These are phyloP conservation scores for Collariella sp. DNA, from an alignment of 495 filamentous ascomycete species.

Conservation along the genomic window DNA sequence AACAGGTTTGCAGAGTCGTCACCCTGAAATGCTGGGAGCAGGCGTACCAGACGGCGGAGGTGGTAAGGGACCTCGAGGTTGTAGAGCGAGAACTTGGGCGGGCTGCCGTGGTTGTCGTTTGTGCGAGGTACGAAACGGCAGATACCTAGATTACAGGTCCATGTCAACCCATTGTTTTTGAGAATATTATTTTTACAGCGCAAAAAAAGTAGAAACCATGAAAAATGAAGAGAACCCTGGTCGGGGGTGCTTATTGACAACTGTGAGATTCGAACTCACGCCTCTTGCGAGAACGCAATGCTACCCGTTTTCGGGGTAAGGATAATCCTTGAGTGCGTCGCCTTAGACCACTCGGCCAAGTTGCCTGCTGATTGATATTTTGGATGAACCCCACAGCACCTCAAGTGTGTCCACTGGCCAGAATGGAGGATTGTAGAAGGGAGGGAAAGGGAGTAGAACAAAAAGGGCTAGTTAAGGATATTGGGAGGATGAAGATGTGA, in stretches of 20 bases:
- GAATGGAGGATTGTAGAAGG: too few species aligned
- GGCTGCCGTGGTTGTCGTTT: too few species aligned
- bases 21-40: not conserved
- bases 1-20: not conserved
- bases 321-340: conserved; percentile 9
- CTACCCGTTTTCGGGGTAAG: conserved; percentile 1
- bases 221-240: not conserved
- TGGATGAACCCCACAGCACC: not conserved
- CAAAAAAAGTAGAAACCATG: too few species aligned
- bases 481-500: too few species aligned
- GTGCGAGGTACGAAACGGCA: too few species aligned
- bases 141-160: too few species aligned
- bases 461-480: too few species aligned
- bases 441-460: too few species aligned
- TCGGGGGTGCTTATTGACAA: not conserved
- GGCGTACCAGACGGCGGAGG: not conserved
- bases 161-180: too few species aligned
- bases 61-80: not conserved
- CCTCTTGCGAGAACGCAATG: conserved; percentile 8
- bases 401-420: not conserved
- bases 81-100: not conserved
- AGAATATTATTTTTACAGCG: too few species aligned
- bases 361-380: not conserved
- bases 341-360: conserved; percentile 12
- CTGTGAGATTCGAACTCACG: conserved; percentile 8